Percentiles rank a stretch among this genome's conserved stretches.
phyloP scores from a whole-genome alignment of 139 green algal species.

The Trebouxia sp. region DNA sequence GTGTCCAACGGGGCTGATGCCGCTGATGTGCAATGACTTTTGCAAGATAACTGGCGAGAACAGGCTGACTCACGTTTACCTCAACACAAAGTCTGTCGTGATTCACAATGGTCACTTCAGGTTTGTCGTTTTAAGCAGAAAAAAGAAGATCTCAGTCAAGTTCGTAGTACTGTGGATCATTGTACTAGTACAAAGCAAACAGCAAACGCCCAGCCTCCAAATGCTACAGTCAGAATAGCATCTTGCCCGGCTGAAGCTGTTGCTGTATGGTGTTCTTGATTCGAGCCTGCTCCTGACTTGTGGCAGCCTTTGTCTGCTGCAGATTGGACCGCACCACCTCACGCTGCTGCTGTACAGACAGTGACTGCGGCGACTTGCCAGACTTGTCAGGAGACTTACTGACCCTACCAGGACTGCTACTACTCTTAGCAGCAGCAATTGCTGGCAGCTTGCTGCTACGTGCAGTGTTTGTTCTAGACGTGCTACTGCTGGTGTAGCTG shows the following conservation, averaged over 20 bases:
- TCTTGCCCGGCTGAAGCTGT: slow-evolving; percentile 7
- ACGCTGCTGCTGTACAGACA: not conserved
- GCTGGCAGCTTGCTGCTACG: slow-evolving; percentile 18
- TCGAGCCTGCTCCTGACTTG: not conserved
- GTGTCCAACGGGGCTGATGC: too few relatives aligned
- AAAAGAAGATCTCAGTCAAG: not conserved
- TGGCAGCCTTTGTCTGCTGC: slow-evolving; percentile 18
- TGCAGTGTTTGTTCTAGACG: not conserved
- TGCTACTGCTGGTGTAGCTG: slow-evolving; percentile 13
- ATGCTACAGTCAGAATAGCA: slow-evolving; percentile 5
- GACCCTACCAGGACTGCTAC: not conserved
- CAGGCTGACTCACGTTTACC: too few relatives aligned
- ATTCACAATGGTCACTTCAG: too few relatives aligned
- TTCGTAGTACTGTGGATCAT: not conserved
- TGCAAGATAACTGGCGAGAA: too few relatives aligned
- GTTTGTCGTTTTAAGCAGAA: too few relatives aligned
- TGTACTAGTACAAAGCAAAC: not conserved
- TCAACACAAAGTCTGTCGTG: too few relatives aligned
- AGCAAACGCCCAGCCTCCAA: not conserved
- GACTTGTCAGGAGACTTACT: not conserved
- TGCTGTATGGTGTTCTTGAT: slow-evolving; percentile 2
- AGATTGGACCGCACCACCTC: slow-evolving; percentile 9
- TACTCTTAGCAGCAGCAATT: slow-evolving; percentile 4
- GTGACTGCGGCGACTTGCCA: not conserved
- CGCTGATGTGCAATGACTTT: too few relatives aligned